phyloP scores from a whole-genome alignment of 2,329 filamentous ascomycete species.

The Scopulariopsis brevicaulis region DNA sequence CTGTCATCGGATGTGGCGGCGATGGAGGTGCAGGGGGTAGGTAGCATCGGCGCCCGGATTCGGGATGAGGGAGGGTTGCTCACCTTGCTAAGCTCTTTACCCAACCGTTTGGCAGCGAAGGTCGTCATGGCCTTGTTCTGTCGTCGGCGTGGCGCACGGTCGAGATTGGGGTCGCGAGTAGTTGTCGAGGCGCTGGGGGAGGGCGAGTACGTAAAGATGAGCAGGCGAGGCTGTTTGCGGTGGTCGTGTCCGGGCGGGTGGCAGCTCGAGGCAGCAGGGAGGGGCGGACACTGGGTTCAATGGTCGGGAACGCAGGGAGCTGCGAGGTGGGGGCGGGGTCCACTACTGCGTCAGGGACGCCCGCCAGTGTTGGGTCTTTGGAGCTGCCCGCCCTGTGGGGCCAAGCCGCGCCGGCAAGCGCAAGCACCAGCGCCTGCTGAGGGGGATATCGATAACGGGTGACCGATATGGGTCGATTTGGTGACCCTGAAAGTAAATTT shows the following conservation, averaged over 20 bases:
- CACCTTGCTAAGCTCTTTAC: constrained; percentile 50
- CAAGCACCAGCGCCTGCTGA: too few relatives aligned
- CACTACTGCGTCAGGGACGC: neutral
- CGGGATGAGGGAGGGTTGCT: constrained; percentile 4
- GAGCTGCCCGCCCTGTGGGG: neutral
- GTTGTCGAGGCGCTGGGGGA: neutral
- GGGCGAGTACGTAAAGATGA: neutral
- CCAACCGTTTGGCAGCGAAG: constrained; percentile 43
- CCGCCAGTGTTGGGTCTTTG: neutral
- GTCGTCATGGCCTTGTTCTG: constrained; percentile 17
- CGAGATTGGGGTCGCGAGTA: neutral
- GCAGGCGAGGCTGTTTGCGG: constrained; percentile 1
- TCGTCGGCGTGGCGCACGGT: neutral
- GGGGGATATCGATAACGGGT: too few relatives aligned
- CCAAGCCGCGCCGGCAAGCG: neutral
- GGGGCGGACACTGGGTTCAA: neutral
- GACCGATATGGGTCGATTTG: too few relatives aligned
- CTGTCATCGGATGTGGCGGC: neutral
- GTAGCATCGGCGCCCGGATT: too few relatives aligned
- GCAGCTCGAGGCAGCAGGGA: neutral
- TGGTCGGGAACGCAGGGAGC: neutral
- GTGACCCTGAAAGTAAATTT: too few relatives aligned
- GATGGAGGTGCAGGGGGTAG: neutral
- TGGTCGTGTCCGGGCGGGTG: neutral
- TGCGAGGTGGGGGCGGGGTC: neutral